Evolutionary conservation across 83 land plant species (phyloP).

Genomic region (Picea abies): DNA sequence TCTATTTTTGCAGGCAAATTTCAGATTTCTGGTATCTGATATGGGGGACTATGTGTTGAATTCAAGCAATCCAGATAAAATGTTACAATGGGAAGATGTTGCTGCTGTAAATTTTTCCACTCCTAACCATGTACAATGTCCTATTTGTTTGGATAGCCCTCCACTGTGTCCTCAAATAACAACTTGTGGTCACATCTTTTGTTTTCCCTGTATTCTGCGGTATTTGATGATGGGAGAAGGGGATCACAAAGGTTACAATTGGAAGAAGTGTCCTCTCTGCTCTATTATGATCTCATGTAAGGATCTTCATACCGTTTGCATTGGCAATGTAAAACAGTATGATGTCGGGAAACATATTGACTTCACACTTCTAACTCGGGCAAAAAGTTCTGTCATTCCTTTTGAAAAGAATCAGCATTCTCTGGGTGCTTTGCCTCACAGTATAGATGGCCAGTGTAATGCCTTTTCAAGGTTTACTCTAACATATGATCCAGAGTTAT

Average conservation of each 20-base stretch:
- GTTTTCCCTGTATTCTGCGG: conserved; percentile 88
- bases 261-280: conserved; percentile 92
- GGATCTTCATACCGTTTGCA: conserved; percentile 70
- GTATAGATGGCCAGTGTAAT: conserved; percentile 42
- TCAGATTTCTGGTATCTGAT: conserved; percentile 86
- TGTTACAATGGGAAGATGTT: conserved; percentile 94
- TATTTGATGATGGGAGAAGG: conserved; percentile 71
- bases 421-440: conserved; percentile 21
- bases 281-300: conserved; percentile 81
- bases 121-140: conserved; percentile 76
- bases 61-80: conserved; percentile 89
- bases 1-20: conserved; percentile 94
- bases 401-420: conserved; percentile 37
- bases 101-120: conserved; percentile 82
- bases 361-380: conserved; percentile 80
- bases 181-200: conserved; percentile 94
- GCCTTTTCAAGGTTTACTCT: conserved; percentile 82
- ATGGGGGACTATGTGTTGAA: conserved; percentile 62
- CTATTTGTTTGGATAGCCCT: conserved; percentile 88
- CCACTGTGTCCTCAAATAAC: conserved; percentile 97
- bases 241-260: conserved; percentile 61
- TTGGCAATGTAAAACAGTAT: conserved; percentile 72
- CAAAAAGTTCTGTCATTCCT: conserved; percentile 71
- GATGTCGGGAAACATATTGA: conserved; percentile 63
- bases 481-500: conserved; percentile 79